Conservation (phyloP, 2,329 filamentous ascomycete species). For the Curvularia spicifera region DNA sequence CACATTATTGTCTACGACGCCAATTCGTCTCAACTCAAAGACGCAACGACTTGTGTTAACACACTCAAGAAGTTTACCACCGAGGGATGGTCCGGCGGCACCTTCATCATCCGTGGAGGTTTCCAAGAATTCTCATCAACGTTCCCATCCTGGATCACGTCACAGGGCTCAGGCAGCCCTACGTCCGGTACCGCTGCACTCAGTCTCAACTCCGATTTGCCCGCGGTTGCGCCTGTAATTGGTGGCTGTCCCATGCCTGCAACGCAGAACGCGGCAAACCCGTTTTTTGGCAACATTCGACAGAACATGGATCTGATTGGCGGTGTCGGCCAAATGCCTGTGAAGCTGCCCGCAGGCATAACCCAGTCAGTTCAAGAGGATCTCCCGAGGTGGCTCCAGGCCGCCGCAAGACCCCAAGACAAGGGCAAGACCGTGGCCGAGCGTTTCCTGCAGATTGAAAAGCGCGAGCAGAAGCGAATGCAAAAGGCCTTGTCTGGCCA, state of each 20-base stretch:
- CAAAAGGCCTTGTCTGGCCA: slow-evolving; percentile 73
- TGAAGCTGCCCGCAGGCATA: slow-evolving; percentile 64
- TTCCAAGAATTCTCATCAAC: slow-evolving; percentile 74
- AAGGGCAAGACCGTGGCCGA: slow-evolving; percentile 82
- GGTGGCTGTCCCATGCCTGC: slow-evolving; percentile 85
- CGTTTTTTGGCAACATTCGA: slow-evolving; percentile 94
- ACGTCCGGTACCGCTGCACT: slow-evolving; percentile 33
- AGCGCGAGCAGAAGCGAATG: slow-evolving; percentile 90
- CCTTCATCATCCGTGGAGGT: slow-evolving; percentile 80
- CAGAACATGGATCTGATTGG: slow-evolving; percentile 96
- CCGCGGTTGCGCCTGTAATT: slow-evolving; percentile 75
- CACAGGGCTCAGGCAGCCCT: slow-evolving; percentile 48
- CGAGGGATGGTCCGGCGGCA: slow-evolving; percentile 78
- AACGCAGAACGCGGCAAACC: slow-evolving; percentile 73
- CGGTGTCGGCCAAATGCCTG: slow-evolving; percentile 80
- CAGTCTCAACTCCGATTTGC: slow-evolving; percentile 38
- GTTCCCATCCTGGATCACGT: slow-evolving; percentile 66
- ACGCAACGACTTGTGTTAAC: slow-evolving; percentile 80
- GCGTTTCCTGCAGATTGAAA: slow-evolving; percentile 83
- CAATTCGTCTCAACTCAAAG: slow-evolving; percentile 76
- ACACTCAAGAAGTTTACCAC: slow-evolving; percentile 91
- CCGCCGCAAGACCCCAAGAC: slow-evolving; percentile 70
- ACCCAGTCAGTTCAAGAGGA: slow-evolving; percentile 55
- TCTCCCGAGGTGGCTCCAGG: slow-evolving; percentile 78
- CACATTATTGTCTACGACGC: slow-evolving; percentile 89